Base-by-base conservation (phyloP, 768 basidiomycete genomes). In the Tricholoma hemisulphureum region DNA sequence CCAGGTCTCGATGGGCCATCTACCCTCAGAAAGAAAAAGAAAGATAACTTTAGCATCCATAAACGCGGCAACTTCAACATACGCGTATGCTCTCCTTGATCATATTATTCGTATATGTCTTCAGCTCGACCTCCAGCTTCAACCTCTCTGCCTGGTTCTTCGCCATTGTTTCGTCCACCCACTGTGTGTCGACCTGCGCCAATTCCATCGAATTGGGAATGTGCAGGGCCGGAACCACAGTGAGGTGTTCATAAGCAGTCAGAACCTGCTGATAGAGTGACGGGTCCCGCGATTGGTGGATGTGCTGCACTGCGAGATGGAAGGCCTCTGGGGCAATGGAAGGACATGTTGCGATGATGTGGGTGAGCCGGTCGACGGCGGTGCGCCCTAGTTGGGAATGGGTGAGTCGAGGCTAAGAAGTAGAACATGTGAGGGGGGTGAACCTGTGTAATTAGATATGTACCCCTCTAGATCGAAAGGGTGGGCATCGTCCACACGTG, bases 41-140 rank as follows among this genome's bases (percentile, higher is more conserved):
- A 35, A 35, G 20, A 48, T 29, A 24, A 48, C 39, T 48, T 29
- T 10, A 54, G 48, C 43, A 20, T 77, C 81, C 69, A n/a, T 18
- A n/a, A n/a, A n/a, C n/a, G n/a, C n/a, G n/a, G n/a, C n/a, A n/a
- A n/a, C n/a, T n/a, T n/a, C 23, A 7, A 21, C 51, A n/a, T 7
- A 96, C 94, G 66, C 96, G 79, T 64, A 97, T 95, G 80, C 92
- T 95, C 81, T 98, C 96, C 74, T 97, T 98, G 79, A 98, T 97
- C 87, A 98, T 89, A 70, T 97, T 98, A 65, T 91, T 95, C 62
- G 87, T 82, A 68, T 98, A 98, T 10, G 89, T 92, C 82, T 94
- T 95, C 67, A 98, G 77, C 70, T 98, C 96, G 5, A 95, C 89
- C 75, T 97, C 95, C 57, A 97, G 76, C 70, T 89, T 92, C n/a